A percentile compares a stretch with the other conserved stretches of the same genome.
Conservation (phyloP, 2,329 filamentous ascomycete genomes). For the Daldinia eschscholtzii region DNA sequence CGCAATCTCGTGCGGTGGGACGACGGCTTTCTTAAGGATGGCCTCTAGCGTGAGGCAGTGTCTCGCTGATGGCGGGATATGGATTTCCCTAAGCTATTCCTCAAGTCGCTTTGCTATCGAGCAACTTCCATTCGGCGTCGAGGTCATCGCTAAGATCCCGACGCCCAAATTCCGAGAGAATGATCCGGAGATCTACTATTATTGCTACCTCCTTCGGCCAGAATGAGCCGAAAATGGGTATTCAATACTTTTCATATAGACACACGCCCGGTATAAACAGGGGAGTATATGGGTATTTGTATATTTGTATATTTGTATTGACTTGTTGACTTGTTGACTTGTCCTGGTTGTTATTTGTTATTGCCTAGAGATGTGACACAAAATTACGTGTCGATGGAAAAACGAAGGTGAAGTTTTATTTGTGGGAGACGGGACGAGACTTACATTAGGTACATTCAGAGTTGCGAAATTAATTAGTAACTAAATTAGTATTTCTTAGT, state of each 20-base stretch:
- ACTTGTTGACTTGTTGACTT: not conserved
- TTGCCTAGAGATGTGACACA: not conserved
- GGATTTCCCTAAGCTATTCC: constrained; percentile 65
- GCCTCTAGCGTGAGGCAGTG: constrained; percentile 53
- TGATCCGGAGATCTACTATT: constrained; percentile 63
- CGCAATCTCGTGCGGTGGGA: constrained; percentile 61
- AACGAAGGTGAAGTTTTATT: not conserved
- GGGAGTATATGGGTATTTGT: not conserved
- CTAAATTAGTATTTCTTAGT: too few species aligned
- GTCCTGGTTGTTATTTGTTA: not conserved
- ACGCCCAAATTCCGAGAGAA: constrained; percentile 56
- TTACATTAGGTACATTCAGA: too few species aligned
- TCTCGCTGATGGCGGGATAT: constrained; percentile 56
- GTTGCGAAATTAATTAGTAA: too few species aligned
- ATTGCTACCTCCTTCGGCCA: constrained; percentile 60
- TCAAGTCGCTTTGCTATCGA: constrained; percentile 56
- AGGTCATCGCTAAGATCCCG: constrained; percentile 58
- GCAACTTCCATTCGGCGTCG: constrained; percentile 57
- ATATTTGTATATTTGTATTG: too few species aligned
- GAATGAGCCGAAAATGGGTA: constrained; percentile 6
- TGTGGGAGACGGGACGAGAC: not conserved
- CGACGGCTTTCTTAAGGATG: constrained; percentile 56
- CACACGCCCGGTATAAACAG: not conserved
- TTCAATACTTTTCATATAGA: not conserved
- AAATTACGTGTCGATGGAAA: not conserved